Percentiles rank a stretch among this genome's conserved stretches.
Evolutionary conservation across 2,329 filamentous ascomycete species (phyloP).

Genomic region (Paraconiothyrium brasiliense): DNA sequence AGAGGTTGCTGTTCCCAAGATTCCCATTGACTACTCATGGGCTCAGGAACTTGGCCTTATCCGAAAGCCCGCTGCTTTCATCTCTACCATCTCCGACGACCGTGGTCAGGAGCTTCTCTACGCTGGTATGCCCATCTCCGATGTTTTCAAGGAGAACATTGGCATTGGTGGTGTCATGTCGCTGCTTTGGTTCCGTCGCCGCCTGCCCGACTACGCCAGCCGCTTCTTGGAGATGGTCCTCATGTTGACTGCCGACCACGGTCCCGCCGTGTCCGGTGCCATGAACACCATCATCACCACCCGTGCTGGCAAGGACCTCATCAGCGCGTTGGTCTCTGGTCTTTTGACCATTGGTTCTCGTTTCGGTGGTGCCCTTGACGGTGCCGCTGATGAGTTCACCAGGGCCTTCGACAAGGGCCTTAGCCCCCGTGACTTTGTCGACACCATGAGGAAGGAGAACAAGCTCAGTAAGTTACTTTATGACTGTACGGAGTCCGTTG

Average conservation of each 20-base stretch:
- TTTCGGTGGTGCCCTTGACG: slow-evolving; percentile 98
- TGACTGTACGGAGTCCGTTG: slow-evolving; percentile 1
- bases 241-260: slow-evolving; percentile 99
- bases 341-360: slow-evolving; percentile 97
- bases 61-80: slow-evolving; percentile 99
- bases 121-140: slow-evolving; percentile 99
- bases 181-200: slow-evolving; percentile 98
- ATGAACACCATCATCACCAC: slow-evolving; percentile 99
- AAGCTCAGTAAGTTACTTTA: slow-evolving; percentile 78
- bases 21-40: slow-evolving; percentile 99
- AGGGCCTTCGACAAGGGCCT: slow-evolving; percentile 98
- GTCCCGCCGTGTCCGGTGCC: slow-evolving; percentile 97
- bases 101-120: slow-evolving; percentile 99
- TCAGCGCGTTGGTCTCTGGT: slow-evolving; percentile 94
- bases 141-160: slow-evolving; percentile 98
- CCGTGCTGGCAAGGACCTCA: slow-evolving; percentile 98
- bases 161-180: slow-evolving; percentile 99
- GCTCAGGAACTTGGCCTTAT: slow-evolving; percentile 99
- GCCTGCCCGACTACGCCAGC: slow-evolving; percentile 93
- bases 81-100: slow-evolving; percentile 99
- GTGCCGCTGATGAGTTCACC: slow-evolving; percentile 97
- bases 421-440: slow-evolving; percentile 97
- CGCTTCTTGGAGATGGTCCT: slow-evolving; percentile 99
- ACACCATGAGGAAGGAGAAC: slow-evolving; percentile 99
- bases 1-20: slow-evolving; percentile 96